These are phyloP conservation scores for Morella rubra DNA, from an alignment of 306 rosid genomes.

Conservation along the genomic window DNA sequence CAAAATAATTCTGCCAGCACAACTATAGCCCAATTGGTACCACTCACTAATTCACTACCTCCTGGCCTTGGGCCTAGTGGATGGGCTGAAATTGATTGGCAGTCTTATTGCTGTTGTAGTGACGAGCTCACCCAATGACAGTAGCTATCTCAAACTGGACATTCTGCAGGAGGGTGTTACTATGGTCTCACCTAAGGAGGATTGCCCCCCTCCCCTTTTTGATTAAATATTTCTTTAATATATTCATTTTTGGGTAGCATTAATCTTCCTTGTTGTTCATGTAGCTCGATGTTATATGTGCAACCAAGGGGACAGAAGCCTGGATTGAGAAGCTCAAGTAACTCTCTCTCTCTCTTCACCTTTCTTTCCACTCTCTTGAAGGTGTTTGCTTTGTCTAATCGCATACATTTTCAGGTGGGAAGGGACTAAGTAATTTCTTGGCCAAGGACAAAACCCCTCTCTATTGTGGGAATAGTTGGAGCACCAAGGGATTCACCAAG, in stretches of 20 bases:
- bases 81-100: too few species aligned
- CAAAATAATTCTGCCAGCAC: neutral
- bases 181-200: too few species aligned
- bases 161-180: too few species aligned
- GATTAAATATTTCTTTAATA: neutral
- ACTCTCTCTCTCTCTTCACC: neutral
- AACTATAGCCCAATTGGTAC: too few species aligned
- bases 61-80: too few species aligned
- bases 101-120: too few species aligned
- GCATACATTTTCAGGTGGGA: slow-evolving; percentile 55
- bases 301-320: slow-evolving; percentile 85
- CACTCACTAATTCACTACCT: too few species aligned
- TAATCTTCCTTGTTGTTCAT: slow-evolving; percentile 16
- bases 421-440: slow-evolving; percentile 59
- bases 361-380: neutral
- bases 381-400: neutral
- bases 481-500: slow-evolving; percentile 61
- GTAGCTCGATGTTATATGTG: slow-evolving; percentile 83
- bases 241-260: neutral
- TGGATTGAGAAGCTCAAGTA: slow-evolving; percentile 87
- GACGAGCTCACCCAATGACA: too few species aligned
- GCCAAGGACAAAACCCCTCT: slow-evolving; percentile 53
- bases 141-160: too few species aligned
- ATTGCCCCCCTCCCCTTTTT: neutral
- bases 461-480: slow-evolving; percentile 43